Base-by-base conservation (phyloP, 106 monocot genomes). In the Cymbidium sinense region DNA sequence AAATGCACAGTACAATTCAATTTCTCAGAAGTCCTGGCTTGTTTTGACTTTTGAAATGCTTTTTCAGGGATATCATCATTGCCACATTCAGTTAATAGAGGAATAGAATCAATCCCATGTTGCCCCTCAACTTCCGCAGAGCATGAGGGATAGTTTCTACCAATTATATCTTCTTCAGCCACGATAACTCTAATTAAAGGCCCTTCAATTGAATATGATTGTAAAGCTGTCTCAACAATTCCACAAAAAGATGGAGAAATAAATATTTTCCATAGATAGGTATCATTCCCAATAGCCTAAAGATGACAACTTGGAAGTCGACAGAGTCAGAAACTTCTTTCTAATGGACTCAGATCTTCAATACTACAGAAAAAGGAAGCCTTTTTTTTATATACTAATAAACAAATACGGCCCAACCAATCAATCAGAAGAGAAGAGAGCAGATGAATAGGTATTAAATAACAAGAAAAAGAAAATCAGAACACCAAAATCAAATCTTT, bases 371-470 rank as follows among this genome's bases (percentile, higher is more conserved):
- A 28, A 44, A 74, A 47, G 27, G 23, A 15, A 27, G 23, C 0
- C 2, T 28, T n/a, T 58, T 58, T 23, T 47, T 9, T 44, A 47
- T 2, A n/a, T n/a, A n/a, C n/a, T n/a, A n/a, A n/a, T 74, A 74
- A 74, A n/a, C 41, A 44, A 74, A 43, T 25, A 74, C 44, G 29
- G 74, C 25, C 74, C 23, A 74, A 28, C 17, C n/a, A n/a, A n/a
- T n/a, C n/a, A n/a, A n/a, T n/a, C 28, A 28, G 74, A 27, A 74
- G 21, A 13, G 44, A 74, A 39, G 23, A 25, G 44, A 74, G 74
- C n/a, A 35, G 37, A 37, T 19, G 43, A 44, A 34, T 37, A 10
- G 20, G 74, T 25, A 29, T 25, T 27, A 5, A 35, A 70, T 19
- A 70, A 70, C 2, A 70, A 36, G 36, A 20, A 36, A 21, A 19